phyloP scores from a whole-genome alignment of 805 yeast genomes.

The Yamadazyma tumulicola region DNA sequence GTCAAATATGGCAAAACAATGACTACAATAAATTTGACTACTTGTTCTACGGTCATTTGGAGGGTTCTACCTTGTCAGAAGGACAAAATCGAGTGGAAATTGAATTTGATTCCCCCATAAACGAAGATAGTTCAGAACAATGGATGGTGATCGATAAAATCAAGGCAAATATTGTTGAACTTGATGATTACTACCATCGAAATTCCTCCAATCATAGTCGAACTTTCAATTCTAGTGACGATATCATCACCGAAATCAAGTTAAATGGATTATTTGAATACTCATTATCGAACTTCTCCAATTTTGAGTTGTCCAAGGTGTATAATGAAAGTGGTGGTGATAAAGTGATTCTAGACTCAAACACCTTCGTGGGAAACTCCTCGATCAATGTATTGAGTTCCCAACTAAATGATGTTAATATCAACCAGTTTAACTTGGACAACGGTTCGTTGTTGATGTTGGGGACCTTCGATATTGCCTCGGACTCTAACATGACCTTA shows the following conservation, averaged over 20 bases:
- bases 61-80: constrained; percentile 30
- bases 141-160: constrained; percentile 72
- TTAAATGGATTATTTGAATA: constrained; percentile 85
- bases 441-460: constrained; percentile 35
- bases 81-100: constrained; percentile 30
- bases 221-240: constrained; percentile 6
- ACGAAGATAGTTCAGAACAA: constrained; percentile 20
- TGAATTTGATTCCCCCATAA: constrained; percentile 22
- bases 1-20: constrained; percentile 74
- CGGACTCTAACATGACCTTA: constrained; percentile 23
- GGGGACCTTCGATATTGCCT: constrained; percentile 44
- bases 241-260: constrained; percentile 25
- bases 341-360: constrained; percentile 24
- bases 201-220: constrained; percentile 26
- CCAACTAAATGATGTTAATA: constrained; percentile 27
- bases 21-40: constrained; percentile 75
- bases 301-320: constrained; percentile 28
- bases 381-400: constrained; percentile 35
- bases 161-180: constrained; percentile 44
- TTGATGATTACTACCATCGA: constrained; percentile 38
- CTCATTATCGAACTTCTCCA: constrained; percentile 60
- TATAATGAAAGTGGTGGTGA: constrained; percentile 12
- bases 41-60: constrained; percentile 66
- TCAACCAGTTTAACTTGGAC: constrained; percentile 30
- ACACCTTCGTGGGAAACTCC: constrained; percentile 40